These are phyloP conservation scores for Colletotrichum filicis DNA, from an alignment of 2,329 filamentous ascomycete genomes.

Conservation along the genomic window DNA sequence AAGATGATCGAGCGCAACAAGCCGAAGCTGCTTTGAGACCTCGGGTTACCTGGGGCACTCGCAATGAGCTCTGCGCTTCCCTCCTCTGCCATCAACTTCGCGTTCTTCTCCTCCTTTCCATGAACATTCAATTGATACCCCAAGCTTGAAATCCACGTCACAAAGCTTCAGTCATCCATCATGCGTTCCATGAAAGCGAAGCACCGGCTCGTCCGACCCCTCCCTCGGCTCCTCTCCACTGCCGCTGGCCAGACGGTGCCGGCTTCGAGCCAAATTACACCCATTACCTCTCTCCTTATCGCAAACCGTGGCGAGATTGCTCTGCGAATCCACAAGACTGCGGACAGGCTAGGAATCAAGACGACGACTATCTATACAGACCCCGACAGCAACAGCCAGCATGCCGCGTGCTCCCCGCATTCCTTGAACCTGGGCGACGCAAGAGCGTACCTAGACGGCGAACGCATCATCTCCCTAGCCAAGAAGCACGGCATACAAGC, in stretches of 20 bases:
- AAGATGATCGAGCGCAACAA: constrained; percentile 1
- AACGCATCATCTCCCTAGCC: constrained; percentile 89
- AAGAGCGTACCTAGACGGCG: constrained; percentile 91
- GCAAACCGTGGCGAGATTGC: constrained; percentile 98
- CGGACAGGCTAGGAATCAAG: constrained; percentile 86
- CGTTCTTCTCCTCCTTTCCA: background rate
- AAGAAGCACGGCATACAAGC: constrained; percentile 88
- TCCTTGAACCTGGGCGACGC: constrained; percentile 86
- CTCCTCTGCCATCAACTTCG: background rate
- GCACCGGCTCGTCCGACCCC: constrained; percentile 58
- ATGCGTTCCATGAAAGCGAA: constrained; percentile 68
- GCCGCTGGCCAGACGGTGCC: constrained; percentile 24
- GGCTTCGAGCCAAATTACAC: constrained; percentile 48
- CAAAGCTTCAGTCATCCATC: constrained; percentile 35
- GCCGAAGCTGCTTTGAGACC: constrained; percentile 30
- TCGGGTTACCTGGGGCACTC: constrained; percentile 12
- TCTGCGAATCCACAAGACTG: constrained; percentile 89
- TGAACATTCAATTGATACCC: constrained; percentile 1
- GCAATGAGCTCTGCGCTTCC: background rate
- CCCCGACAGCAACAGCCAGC: constrained; percentile 86
- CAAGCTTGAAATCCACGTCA: background rate
- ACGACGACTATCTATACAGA: constrained; percentile 97
- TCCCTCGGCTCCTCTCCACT: constrained; percentile 50
- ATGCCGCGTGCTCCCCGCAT: constrained; percentile 86
- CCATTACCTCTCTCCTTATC: constrained; percentile 86